phyloP scores from a whole-genome alignment of 768 basidiomycete genomes.

The Tephrocybe sp. region DNA sequence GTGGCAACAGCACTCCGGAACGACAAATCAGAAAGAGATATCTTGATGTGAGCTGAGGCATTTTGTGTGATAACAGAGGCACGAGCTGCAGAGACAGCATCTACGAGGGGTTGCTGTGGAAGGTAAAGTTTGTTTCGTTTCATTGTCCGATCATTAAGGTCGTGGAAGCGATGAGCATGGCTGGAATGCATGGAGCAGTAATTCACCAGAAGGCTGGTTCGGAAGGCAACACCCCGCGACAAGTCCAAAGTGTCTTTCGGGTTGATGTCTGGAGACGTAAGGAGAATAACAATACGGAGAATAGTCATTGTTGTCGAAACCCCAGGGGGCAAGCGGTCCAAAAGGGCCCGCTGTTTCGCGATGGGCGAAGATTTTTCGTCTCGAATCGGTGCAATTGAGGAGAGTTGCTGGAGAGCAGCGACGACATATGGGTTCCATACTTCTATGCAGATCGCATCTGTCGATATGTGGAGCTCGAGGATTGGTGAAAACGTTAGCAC shows the following conservation, averaged over 20 bases:
- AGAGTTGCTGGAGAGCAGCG: constrained; percentile 49
- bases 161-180: constrained; percentile 37
- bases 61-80: constrained; percentile 30
- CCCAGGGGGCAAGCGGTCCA: constrained; percentile 53
- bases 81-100: constrained; percentile 43
- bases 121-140: constrained; percentile 56
- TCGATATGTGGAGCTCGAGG: constrained; percentile 45
- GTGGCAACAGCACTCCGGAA: constrained; percentile 68
- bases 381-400: constrained; percentile 35
- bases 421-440: constrained; percentile 66
- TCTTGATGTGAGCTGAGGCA: constrained; percentile 40
- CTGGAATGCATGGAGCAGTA: constrained; percentile 51
- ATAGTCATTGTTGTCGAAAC: constrained; percentile 57
- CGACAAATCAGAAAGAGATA: constrained; percentile 47
- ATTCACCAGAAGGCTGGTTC: constrained; percentile 51
- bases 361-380: constrained; percentile 7
- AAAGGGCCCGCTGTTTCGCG: constrained; percentile 22
- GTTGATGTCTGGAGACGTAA: constrained; percentile 82
- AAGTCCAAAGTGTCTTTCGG: constrained; percentile 64
- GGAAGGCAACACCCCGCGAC: constrained; percentile 67
- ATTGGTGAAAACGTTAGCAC: constrained; percentile 44
- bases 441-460: constrained; percentile 63
- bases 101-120: constrained; percentile 47
- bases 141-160: constrained; percentile 36
- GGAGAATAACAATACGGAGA: constrained; percentile 59